These are phyloP conservation scores for Dichomitus squalens DNA, from an alignment of 1,284 basidiomycete species.

Conservation along the genomic window DNA sequence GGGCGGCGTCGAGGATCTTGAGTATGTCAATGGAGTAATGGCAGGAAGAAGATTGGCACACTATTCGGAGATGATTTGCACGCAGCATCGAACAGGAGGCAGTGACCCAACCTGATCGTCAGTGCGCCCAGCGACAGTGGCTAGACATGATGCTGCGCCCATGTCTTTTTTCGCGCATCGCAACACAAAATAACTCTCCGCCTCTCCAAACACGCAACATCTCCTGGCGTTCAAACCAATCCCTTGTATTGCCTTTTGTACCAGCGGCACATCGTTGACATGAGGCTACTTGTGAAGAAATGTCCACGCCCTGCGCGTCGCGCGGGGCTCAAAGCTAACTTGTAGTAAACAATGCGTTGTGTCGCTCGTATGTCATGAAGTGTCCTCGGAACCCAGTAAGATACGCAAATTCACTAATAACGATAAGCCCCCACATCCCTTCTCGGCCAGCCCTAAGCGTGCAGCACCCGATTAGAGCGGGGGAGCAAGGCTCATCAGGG, in stretches of 20 bases:
- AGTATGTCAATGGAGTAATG: too few relatives aligned
- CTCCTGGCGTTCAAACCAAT: neutral
- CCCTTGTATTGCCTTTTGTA: constrained; percentile 6
- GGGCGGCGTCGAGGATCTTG: too few relatives aligned
- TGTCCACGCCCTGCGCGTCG: constrained; percentile 19
- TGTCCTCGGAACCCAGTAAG: constrained; percentile 12
- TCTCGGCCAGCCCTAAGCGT: constrained; percentile 3
- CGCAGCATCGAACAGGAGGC: too few relatives aligned
- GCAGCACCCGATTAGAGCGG: constrained; percentile 20
- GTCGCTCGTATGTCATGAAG: constrained; percentile 7
- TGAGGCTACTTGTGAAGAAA: neutral
- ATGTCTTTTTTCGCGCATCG: too few relatives aligned
- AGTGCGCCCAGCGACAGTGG: too few relatives aligned
- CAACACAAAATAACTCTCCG: neutral
- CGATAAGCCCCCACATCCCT: neutral
- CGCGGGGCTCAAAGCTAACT: constrained; percentile 18
- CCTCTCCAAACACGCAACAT: neutral
- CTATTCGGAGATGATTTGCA: too few relatives aligned
- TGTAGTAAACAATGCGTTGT: constrained; percentile 3
- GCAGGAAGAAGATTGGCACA: too few relatives aligned
- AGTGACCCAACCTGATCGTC: too few relatives aligned
- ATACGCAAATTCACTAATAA: constrained; percentile 5
- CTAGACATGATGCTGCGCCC: too few relatives aligned
- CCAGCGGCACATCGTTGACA: constrained; percentile 6
- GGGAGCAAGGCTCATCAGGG: neutral